Conservation (phyloP, 2,329 filamentous ascomycete genomes). For the Fusarium bactridioides region DNA sequence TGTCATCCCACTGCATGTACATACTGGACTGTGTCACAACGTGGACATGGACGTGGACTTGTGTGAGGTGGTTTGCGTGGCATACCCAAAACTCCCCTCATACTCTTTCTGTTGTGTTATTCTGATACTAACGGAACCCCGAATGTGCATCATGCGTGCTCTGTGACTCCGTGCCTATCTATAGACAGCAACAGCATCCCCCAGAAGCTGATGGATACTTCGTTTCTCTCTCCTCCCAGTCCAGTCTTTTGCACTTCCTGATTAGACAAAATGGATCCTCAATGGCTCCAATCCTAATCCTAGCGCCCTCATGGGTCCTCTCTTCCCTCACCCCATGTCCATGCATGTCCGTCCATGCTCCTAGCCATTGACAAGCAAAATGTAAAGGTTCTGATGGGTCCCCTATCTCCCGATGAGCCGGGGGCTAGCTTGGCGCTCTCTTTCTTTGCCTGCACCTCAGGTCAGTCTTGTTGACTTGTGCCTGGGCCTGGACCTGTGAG, state of each 20-base stretch:
- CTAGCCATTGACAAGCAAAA: not conserved
- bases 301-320: constrained; percentile 27
- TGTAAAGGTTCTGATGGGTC: constrained; percentile 5
- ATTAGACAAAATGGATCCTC: constrained; percentile 19
- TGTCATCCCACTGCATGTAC: not conserved
- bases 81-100: not conserved
- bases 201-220: constrained; percentile 12
- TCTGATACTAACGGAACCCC: constrained; percentile 17
- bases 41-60: constrained; percentile 19
- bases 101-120: not conserved
- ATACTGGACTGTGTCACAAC: constrained; percentile 19
- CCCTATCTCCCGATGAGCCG: constrained; percentile 33
- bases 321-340: constrained; percentile 17
- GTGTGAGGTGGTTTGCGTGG: constrained; percentile 16
- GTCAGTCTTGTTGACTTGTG: constrained; percentile 28
- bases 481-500: constrained; percentile 2
- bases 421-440: constrained; percentile 29
- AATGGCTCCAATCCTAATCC: constrained; percentile 26
- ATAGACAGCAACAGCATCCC: constrained; percentile 17
- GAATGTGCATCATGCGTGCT: constrained; percentile 28
- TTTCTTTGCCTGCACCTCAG: constrained; percentile 2
- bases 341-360: constrained; percentile 9
- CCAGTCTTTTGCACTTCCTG: constrained; percentile 10
- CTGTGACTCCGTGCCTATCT: not conserved
- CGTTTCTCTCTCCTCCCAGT: not conserved